Base-by-base conservation (phyloP, 2,329 filamentous ascomycete genomes). In the Colletotrichum navitas region DNA sequence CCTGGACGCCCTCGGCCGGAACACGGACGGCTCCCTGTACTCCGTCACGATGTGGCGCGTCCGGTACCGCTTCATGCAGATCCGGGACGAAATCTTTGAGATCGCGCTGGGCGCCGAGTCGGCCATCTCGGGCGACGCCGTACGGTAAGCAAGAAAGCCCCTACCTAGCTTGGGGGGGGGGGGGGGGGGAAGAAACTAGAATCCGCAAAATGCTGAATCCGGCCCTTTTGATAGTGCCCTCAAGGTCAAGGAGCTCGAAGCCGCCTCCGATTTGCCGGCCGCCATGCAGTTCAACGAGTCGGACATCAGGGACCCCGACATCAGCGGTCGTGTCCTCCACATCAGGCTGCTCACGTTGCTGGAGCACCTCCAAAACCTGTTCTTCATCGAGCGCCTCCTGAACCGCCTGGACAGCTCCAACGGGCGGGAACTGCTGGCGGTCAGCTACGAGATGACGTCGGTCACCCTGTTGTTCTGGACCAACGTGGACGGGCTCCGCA, bases 1-100 rank as follows among this genome's bases (percentile, higher is more conserved):
- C 0, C 74, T 90, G 0, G 87, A 89, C 68, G 72, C 77, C 0
- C 78, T 85, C 47, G 88, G 88, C 0, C 90, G 88, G 86, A 88
- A 87, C 45, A 83, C 80, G 0, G 75, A 80, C 1, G 85, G 84
- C 0, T 76, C 78, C 0, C 74, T 88, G 0, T 80, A 84, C 26
- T 76, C 84, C 0, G 80, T 82, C 0, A 89, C 87, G 0, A 82
- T 84, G 66, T 75, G 80, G 0, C 80, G 88, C 34, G 83, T 86
- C 0, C 84, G 85, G 55, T 81, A 82, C 1, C 80, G 84, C 14
- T 81, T 90, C 45, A 84, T 85, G 2, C 76, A 82, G 0, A 82
- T 91, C 10, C 82, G 86, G 2, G 89, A 91, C 72, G 88, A 91
- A 59, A 85, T 91, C 5, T 81, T 91, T 5, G 87, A 90, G 73